Base-by-base conservation (phyloP, 352 stramenopile species). In the Pythium phragmitis region DNA sequence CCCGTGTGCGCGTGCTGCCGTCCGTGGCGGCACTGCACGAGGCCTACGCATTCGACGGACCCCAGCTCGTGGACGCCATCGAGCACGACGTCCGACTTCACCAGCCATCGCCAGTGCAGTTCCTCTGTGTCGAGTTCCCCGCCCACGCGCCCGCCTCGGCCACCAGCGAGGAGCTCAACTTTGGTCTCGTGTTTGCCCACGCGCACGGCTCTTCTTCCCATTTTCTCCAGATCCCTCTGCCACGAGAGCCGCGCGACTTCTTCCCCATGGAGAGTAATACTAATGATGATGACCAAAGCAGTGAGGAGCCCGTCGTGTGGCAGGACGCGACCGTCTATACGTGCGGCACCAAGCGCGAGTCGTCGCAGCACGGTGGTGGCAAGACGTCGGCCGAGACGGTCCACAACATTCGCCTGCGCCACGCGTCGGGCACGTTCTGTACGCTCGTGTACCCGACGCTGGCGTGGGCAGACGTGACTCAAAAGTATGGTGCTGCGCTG, bases 351-450 rank as follows among this genome's bases (percentile, higher is more conserved):
- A 83, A 85, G 57, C 79, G 84, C 30, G 84, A 92, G 53, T 74
- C 77, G 14, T 86, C 78, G 30, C 70, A 60, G 4, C 80, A 89
- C 57, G 82, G 82, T 17, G 85, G 82, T 12, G 84, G 84, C 43
- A 94, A 94, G 65, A 92, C 74, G 8, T 85, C 80, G 34, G 82
- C 74, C 3, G 84, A 93, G 64, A 92, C 91, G 64, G 69, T 94
- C 17, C 72, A 92, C 63, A 93, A 97, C 63, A 96, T 97, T 60
- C 88, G 90, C 62, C 83, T 96, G 76, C 81, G 86, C 49, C 80
- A 93, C 63, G 85, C 85, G 2, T 91, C 82, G 8, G 85, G 85
- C 33, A 91, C 82, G 48, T 91, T 93, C 41, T 87, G 77, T 63
- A 89, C 82, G 19, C 79, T 93, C 34, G 77, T 93, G 23, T 47